Base-by-base conservation (phyloP, 805 yeast species). In the Zygoascus flipseniorum region DNA sequence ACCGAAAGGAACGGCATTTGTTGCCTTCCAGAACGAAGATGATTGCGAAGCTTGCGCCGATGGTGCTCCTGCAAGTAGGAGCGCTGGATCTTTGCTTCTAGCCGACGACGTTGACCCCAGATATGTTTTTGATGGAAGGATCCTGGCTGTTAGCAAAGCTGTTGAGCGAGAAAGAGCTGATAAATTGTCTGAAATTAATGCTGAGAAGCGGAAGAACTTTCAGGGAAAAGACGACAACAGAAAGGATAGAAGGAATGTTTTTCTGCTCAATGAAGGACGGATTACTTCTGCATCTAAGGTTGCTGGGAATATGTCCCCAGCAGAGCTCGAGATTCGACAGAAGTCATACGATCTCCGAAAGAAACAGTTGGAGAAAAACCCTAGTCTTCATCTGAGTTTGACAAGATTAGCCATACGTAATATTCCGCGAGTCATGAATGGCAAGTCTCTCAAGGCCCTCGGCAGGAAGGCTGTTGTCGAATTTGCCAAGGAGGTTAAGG, bases 371-470 rank as follows among this genome's bases (percentile, higher is more conserved):
- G 83, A 85, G 67, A 86, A 87, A 62, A 93, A 92, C 69, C 96
- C 98, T 18, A 75, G 93, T 11, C 75, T 93, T 64, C 98, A 92
- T 75, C 73, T 93, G 55, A 88, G 97, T n/a, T 73, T 92, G 71
- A 92, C 98, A 1, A 82, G 99, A 74, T 78, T 93, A 67, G 99
- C 99, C 9, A 80, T 93, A 54, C 80, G 99, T 72, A 93, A 93
- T 67, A 71, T 93, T 50, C 99, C 99, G 46, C 81, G 98, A 67
- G 83, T 95, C 13, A 83, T 93, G 93, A 85, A 81, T 56, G 87
- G 85, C 56, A 89, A 87, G 68, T 83, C 95, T 0, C 74, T 93
- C 62, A 93, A 93, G 65, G 95, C 95, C 1, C 75, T 93, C 49
- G 97, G 95, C 42, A 83, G 99, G 69, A 87, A 88, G 67, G 97